Evolutionary conservation across 176 grass and related monocot species (phyloP).

Genomic region (Rhynchospora breviuscula): DNA sequence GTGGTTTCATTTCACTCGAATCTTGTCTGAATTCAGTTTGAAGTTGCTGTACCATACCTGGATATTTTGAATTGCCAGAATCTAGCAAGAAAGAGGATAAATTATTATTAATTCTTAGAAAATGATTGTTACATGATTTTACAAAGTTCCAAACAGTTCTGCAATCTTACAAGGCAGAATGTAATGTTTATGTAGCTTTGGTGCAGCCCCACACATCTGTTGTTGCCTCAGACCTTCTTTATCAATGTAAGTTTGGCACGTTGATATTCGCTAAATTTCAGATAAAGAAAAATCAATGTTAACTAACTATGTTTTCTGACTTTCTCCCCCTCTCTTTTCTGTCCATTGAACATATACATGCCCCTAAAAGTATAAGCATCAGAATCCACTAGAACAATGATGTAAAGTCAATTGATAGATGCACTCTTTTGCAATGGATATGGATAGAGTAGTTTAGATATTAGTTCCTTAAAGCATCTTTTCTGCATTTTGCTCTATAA

Average conservation of each 20-base stretch:
- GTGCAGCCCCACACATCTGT: slow-evolving; percentile 38
- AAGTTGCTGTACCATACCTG: slow-evolving; percentile 34
- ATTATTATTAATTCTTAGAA: slow-evolving; percentile 8
- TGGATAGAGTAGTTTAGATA: background rate
- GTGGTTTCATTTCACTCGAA: slow-evolving; percentile 31
- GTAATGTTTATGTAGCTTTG: slow-evolving; percentile 87
- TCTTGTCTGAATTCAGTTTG: slow-evolving; percentile 48
- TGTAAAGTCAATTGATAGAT: background rate
- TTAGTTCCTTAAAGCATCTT: background rate
- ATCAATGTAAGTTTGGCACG: slow-evolving; percentile 87
- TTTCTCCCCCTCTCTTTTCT: background rate
- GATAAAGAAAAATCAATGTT: slow-evolving; percentile 22
- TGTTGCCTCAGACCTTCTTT: slow-evolving; percentile 93
- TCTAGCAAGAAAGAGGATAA: slow-evolving; percentile 34
- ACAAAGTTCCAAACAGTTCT: slow-evolving; percentile 4
- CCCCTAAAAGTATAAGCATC: background rate
- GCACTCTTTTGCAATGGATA: background rate
- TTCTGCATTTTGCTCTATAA: background rate
- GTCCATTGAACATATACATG: background rate
- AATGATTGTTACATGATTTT: background rate
- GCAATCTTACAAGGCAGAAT: slow-evolving; percentile 60
- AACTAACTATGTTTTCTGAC: background rate
- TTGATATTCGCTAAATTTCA: slow-evolving; percentile 55
- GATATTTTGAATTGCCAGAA: slow-evolving; percentile 40
- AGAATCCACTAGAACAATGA: background rate